Percentiles rank a stretch among this genome's conserved stretches.
phyloP scores from a whole-genome alignment of 2,329 filamentous ascomycete species.

The Pseudogymnoascus sp. region DNA sequence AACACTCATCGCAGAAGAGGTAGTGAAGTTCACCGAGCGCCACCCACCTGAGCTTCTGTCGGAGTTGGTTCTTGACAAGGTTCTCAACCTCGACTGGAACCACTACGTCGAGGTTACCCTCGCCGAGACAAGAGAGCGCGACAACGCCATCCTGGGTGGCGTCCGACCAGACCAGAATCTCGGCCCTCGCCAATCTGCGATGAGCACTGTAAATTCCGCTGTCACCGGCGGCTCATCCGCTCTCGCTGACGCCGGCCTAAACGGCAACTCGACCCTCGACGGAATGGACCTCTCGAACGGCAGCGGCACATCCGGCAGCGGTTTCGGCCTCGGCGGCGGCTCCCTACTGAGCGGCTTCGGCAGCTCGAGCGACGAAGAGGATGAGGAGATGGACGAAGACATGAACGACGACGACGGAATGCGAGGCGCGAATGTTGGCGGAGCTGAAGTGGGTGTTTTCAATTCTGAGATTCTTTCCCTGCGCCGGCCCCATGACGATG shows the following conservation, averaged over 20 bases:
- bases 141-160: conserved; percentile 96
- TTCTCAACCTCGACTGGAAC: conserved; percentile 86
- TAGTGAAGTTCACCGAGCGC: conserved; percentile 95
- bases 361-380: conserved; percentile 91
- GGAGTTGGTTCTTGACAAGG: conserved; percentile 73
- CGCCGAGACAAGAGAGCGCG: conserved; percentile 86
- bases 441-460: conserved; percentile 48
- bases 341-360: conserved; percentile 83
- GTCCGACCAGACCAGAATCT: conserved; percentile 86
- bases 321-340: conserved; percentile 64
- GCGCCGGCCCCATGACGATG: conserved; percentile 20
- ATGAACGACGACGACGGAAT: conserved; percentile 53
- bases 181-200: conserved; percentile 59
- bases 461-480: conserved; percentile 27
- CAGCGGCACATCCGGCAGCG: conserved; percentile 57
- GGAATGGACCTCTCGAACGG: conserved; percentile 61
- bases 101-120: conserved; percentile 90
- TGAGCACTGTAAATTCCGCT: conserved; percentile 49
- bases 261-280: conserved; percentile 41
- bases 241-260: conserved; percentile 73
- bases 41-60: conserved; percentile 84
- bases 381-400: conserved; percentile 84
- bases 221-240: conserved; percentile 58
- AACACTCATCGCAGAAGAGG: conserved; percentile 93
- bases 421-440: conserved; percentile 38